Base-by-base conservation (phyloP, 148 eudicot genomes). In the Heliamphora exappendiculata region DNA sequence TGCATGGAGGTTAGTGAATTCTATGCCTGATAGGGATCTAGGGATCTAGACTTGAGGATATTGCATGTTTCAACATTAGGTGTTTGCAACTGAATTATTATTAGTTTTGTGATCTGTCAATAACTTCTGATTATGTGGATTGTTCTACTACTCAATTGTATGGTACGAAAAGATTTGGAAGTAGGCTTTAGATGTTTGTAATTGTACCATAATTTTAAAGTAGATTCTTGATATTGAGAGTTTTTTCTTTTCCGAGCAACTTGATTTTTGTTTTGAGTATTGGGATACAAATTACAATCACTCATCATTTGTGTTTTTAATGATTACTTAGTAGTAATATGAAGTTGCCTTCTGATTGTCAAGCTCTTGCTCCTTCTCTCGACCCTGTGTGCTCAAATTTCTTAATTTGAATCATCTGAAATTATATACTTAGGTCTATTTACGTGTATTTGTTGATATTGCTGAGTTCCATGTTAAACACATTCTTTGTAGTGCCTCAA, bases 1-100 rank as follows among this genome's bases (percentile, higher is more conserved):
- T 96, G 90, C 83, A 96, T 96, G 99, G 99, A 96, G 99, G 99
- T 95, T 49, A 76, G 93, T 89, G 67, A 63, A 5, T 58, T 72
- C 11, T 33, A 19, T 33, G 59, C 63, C 16, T 1, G 19, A 31
- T n/a, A n/a, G n/a, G n/a, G n/a, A n/a, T n/a, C 28, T 33, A 70
- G 19, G 29, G 39, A 19, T 50, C 9, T 70, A 14, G 74, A 47
- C 24, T 41, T 67, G 0, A 0, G 4, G 16, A 58, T 12, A 58
- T 58, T n/a, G 28, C n/a, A 54, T 20, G 5, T n/a, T 54, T 58
- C 13, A 12, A 11, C 33, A 58, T 58, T 26, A 24, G 6, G 11
- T 42, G 51, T 67, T 12, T 19, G 13, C 22, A 26, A 26, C 36
- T 28, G n/a, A 73, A 57, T 57, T 39, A 13, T 37, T 57, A 55